Percentiles rank a stretch among this genome's conserved stretches.
phyloP scores from a whole-genome alignment of 148 eudicot species.

The Pharnaceum exiguum region DNA sequence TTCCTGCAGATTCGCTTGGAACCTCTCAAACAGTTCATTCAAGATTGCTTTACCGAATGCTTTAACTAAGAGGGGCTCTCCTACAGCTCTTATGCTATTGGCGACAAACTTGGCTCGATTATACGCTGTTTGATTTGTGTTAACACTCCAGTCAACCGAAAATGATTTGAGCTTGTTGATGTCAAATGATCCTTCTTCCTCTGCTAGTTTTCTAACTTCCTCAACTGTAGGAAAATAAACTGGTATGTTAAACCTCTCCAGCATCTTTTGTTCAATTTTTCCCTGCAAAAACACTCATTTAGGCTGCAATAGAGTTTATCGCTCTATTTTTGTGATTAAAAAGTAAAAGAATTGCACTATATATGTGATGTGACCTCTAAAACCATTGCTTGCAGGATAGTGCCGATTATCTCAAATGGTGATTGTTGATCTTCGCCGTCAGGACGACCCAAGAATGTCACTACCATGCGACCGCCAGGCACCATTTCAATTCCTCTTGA shows the following conservation, averaged over 20 bases:
- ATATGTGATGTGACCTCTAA: slow-evolving; percentile 3
- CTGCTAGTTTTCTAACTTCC: slow-evolving; percentile 11
- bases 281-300: too few relatives aligned
- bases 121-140: not conserved
- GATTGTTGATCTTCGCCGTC: slow-evolving; percentile 1
- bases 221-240: slow-evolving; percentile 18
- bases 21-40: not conserved
- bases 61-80: not conserved
- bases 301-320: too few relatives aligned
- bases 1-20: too few relatives aligned
- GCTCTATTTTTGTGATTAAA: too few relatives aligned
- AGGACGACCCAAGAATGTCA: slow-evolving; percentile 13
- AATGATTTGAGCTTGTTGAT: slow-evolving; percentile 14
- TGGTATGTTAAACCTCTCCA: slow-evolving; percentile 15
- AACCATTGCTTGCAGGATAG: slow-evolving; percentile 9
- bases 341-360: not conserved
- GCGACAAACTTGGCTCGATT: slow-evolving; percentile 3
- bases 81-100: not conserved
- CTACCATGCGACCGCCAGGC: slow-evolving; percentile 15
- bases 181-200: slow-evolving; percentile 13
- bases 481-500: slow-evolving; percentile 13
- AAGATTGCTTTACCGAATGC: slow-evolving; percentile 1
- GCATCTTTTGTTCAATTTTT: slow-evolving; percentile 11
- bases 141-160: slow-evolving; percentile 18
- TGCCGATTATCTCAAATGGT: slow-evolving; percentile 6